phyloP scores from a whole-genome alignment of 2,329 filamentous ascomycete genomes.

The Venturia aucupariae region DNA sequence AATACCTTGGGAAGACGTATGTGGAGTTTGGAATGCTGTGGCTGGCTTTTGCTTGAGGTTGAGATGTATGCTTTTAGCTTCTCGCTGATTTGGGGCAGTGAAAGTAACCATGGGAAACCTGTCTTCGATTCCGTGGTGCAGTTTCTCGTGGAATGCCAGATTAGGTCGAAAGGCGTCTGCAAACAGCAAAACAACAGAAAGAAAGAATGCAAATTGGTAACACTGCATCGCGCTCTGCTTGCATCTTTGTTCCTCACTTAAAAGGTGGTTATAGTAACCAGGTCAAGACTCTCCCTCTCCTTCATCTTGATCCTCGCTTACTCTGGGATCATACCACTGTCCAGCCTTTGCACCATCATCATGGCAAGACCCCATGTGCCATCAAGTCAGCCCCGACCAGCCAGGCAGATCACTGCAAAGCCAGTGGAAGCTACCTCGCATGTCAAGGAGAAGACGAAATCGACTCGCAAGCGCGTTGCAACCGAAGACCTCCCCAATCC shows the following conservation, averaged over 20 bases:
- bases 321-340: not conserved
- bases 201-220: not conserved
- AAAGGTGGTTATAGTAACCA: not conserved
- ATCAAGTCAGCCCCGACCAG: not conserved
- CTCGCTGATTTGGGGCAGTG: no score
- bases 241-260: not conserved
- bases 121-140: not conserved
- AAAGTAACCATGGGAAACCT: no score
- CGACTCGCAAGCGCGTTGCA: not conserved
- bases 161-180: not conserved
- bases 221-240: not conserved
- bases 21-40: no score
- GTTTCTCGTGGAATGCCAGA: not conserved
- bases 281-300: not conserved
- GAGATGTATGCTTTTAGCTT: no score
- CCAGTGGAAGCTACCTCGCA: not conserved
- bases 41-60: no score
- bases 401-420: not conserved
- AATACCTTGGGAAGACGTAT: no score
- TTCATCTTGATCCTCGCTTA: not conserved
- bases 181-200: not conserved
- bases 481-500: not conserved
- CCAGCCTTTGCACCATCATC: not conserved
- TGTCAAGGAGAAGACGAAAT: not conserved
- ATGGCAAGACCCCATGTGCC: not conserved